Percentiles rank a stretch among this genome's conserved stretches.
These are phyloP conservation scores for Balakata baccata DNA, from an alignment of 345 rosid genomes.

Conservation along the genomic window DNA sequence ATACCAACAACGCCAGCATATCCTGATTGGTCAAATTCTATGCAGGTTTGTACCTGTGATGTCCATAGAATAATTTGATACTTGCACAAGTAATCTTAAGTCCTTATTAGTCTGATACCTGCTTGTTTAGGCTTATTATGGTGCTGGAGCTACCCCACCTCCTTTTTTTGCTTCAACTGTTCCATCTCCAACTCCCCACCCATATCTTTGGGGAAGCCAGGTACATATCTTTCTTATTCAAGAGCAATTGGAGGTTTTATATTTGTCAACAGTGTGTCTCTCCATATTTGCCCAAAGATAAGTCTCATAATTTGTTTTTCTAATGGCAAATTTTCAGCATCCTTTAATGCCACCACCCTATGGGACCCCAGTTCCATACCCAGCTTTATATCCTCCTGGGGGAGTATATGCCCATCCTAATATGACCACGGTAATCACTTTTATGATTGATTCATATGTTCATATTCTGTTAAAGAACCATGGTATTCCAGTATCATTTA, in stretches of 20 bases:
- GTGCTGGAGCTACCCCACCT: constrained; percentile 79
- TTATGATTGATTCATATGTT: not conserved
- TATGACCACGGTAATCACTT: constrained; percentile 59
- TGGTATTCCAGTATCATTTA: not conserved
- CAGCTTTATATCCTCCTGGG: constrained; percentile 85
- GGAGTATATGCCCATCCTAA: constrained; percentile 85
- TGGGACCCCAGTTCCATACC: constrained; percentile 92
- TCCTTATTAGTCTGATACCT: constrained; percentile 27
- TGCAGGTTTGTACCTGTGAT: constrained; percentile 63
- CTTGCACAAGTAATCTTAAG: constrained; percentile 4
- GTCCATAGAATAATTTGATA: constrained; percentile 8
- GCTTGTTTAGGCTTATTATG: constrained; percentile 77
- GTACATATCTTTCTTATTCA: constrained; percentile 34
- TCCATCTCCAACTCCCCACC: constrained; percentile 81
- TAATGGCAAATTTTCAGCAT: constrained; percentile 51
- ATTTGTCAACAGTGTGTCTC: not conserved
- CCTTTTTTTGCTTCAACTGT: constrained; percentile 83
- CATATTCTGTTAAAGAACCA: not conserved
- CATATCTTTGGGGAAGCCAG: constrained; percentile 92
- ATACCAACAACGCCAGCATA: constrained; percentile 58
- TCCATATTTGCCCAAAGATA: constrained; percentile 4
- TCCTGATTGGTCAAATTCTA: constrained; percentile 82
- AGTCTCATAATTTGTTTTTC: constrained; percentile 11
- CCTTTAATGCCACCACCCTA: constrained; percentile 84
- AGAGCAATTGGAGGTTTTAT: not conserved